phyloP scores from a whole-genome alignment of 176 grass and related monocot species.

The Zea luxurians region DNA sequence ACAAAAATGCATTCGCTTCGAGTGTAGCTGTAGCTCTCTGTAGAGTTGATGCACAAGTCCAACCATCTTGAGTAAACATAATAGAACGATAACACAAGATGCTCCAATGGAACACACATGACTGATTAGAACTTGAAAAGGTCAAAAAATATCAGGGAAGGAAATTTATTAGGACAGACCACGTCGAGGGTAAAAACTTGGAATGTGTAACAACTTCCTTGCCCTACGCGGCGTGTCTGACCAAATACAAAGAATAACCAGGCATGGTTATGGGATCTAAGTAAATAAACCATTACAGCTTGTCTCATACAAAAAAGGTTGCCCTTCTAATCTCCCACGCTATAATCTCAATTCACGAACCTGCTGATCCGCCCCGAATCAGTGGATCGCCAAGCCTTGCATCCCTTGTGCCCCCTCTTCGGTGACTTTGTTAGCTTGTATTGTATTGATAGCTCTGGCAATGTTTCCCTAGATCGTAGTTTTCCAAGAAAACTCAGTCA shows the following conservation, averaged over 20 bases:
- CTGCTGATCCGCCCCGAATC: neutral
- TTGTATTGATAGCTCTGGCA: constrained; percentile 74
- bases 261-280: neutral
- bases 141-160: too few relatives aligned
- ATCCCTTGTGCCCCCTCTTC: constrained; percentile 58
- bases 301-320: constrained; percentile 25
- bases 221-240: neutral
- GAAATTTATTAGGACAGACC: too few relatives aligned
- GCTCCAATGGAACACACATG: too few relatives aligned
- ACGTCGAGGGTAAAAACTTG: too few relatives aligned
- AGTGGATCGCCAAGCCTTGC: constrained; percentile 61
- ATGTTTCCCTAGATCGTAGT: constrained; percentile 63
- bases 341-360: constrained; percentile 14
- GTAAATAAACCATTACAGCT: constrained; percentile 2
- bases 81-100: too few relatives aligned
- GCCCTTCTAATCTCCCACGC: constrained; percentile 20
- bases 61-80: too few relatives aligned
- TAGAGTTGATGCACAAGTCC: too few relatives aligned
- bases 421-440: constrained; percentile 81
- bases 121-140: too few relatives aligned
- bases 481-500: constrained; percentile 26
- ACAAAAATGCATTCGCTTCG: too few relatives aligned
- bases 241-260: neutral
- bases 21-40: too few relatives aligned
- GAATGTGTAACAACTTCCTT: too few relatives aligned